Base-by-base conservation (phyloP, 1,284 basidiomycete species). In the Rhodotorula sp. region DNA sequence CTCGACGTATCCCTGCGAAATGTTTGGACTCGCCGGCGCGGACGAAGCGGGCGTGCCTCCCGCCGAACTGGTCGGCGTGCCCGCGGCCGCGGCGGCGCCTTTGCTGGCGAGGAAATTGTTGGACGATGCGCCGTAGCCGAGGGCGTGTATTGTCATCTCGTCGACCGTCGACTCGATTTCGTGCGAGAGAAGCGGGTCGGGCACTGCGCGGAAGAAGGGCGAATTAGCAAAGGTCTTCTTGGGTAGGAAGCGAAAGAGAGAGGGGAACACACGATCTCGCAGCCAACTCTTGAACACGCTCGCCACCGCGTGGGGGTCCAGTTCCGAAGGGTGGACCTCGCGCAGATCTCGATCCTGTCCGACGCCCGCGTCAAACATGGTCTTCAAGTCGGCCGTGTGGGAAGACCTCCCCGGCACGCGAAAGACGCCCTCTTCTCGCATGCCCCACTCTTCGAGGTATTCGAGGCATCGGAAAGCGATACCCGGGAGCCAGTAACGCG, bases 401-500 rank as follows among this genome's bases (percentile, higher is more conserved):
- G 64, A 47, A 6, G 48, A 49, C 26, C 69, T 47, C 31, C 73
- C 72, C 3, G 75, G 70, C 8, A 74, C 58, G 39, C 92, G 91
- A 78, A 70, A 79, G 29, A 79, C 81, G 5, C 91, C 91, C 80
- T 93, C 91, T 81, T 93, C 91, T 78, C 90, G 87, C 21, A 91
- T 81, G 60, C 91, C 91, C 89, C 90, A 91, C 39, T 85, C 83
- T 77, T 90, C 81, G 70, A 93, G 80, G 83, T 93, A 91, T 79
- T 92, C 89, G 8, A 90, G 86, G 80, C 90, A 92, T 65, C 91
- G 84, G 61, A 89, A 87, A 31, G 91, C 88, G 57, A 93, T 82
- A 1, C 89, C 90, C 59, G 91, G 90, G 61, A 93, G 69, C 67
- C 72, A 77, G 76, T 83, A 80, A 61, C 89, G 85, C 60, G 83